Evolutionary conservation across 805 yeast genomes (phyloP).

Genomic region (Peterozyma toletana): DNA sequence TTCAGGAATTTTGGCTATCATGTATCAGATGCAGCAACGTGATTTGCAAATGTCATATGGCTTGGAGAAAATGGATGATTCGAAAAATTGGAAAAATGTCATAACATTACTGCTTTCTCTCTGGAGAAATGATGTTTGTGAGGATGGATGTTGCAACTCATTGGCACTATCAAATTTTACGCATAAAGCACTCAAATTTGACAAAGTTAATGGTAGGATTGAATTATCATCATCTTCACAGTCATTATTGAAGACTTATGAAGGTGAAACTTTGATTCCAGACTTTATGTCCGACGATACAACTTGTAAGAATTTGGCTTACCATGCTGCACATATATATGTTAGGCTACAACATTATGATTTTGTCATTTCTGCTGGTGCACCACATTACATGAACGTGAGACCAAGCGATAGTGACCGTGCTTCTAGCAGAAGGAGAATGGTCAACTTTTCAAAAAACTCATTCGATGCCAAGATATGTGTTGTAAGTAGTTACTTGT

Average conservation of each 20-base stretch:
- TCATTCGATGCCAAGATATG: slow-evolving; percentile 42
- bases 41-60: slow-evolving; percentile 53
- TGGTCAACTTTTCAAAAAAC: slow-evolving; percentile 43
- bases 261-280: slow-evolving; percentile 11
- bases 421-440: slow-evolving; percentile 36
- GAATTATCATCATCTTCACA: background rate
- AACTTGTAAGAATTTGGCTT: slow-evolving; percentile 58
- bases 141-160: slow-evolving; percentile 24
- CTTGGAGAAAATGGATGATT: slow-evolving; percentile 26
- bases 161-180: background rate
- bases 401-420: slow-evolving; percentile 45
- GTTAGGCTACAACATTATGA: slow-evolving; percentile 73
- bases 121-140: slow-evolving; percentile 48
- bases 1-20: slow-evolving; percentile 59
- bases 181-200: too few relatives aligned
- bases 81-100: slow-evolving; percentile 60
- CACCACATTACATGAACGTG: slow-evolving; percentile 74
- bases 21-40: slow-evolving; percentile 68
- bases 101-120: slow-evolving; percentile 64
- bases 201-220: too few relatives aligned
- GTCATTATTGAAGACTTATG: background rate
- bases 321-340: slow-evolving; percentile 67
- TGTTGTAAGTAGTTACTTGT: slow-evolving; percentile 53
- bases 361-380: slow-evolving; percentile 73
- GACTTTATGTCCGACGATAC: slow-evolving; percentile 29